These are phyloP conservation scores for Curvularia lunata DNA, from an alignment of 2,329 filamentous ascomycete species.

Conservation along the genomic window DNA sequence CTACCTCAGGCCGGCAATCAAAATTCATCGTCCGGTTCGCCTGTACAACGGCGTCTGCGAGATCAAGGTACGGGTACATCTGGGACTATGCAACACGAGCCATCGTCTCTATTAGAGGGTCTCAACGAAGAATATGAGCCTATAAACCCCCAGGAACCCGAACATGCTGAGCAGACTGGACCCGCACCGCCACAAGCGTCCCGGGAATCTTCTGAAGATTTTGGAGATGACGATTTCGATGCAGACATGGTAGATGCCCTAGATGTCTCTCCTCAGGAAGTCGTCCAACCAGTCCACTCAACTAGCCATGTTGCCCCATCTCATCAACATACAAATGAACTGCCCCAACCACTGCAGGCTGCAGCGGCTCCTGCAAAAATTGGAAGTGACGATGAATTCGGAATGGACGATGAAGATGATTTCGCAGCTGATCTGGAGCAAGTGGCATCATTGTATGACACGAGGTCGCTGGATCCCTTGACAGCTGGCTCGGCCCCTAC, in stretches of 20 bases:
- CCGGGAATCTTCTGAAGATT: constrained; percentile 44
- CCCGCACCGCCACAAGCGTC: constrained; percentile 14
- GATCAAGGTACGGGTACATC: constrained; percentile 19
- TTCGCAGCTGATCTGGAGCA: constrained; percentile 65
- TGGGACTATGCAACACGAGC: constrained; percentile 15
- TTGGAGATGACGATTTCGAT: constrained; percentile 46
- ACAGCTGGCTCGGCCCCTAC: constrained; percentile 6
- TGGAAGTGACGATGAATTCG: constrained; percentile 55
- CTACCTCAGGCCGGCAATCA: constrained; percentile 46
- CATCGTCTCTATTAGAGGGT: constrained; percentile 9
- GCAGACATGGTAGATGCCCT: constrained; percentile 44
- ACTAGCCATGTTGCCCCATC: constrained; percentile 16
- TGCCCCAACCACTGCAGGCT: constrained; percentile 3
- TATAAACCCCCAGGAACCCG: constrained; percentile 9
- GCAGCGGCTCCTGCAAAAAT: constrained; percentile 13
- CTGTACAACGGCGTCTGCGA: constrained; percentile 37
- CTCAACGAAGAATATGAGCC: constrained; percentile 11
- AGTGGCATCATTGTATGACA: constrained; percentile 63
- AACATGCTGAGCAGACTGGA: not conserved
- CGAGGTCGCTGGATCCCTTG: constrained; percentile 39
- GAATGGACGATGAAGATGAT: constrained; percentile 55
- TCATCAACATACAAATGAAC: constrained; percentile 14
- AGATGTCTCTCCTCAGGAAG: constrained; percentile 26
- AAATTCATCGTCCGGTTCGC: constrained; percentile 33
- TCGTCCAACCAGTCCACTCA: constrained; percentile 8